phyloP scores from a whole-genome alignment of 768 basidiomycete genomes.

The Hydnum rufescens region DNA sequence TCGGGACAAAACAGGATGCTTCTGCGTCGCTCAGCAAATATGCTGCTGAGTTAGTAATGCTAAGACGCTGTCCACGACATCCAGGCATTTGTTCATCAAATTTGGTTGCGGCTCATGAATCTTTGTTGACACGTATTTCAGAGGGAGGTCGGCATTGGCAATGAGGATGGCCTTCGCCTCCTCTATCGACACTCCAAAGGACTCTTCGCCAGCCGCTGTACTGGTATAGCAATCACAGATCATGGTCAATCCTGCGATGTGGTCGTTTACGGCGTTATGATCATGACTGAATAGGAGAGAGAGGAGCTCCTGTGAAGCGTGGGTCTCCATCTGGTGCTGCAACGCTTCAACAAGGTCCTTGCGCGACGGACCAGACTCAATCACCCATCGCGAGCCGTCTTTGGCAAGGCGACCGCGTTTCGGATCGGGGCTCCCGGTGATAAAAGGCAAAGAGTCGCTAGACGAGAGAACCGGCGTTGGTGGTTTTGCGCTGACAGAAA shows the following conservation, averaged over 20 bases:
- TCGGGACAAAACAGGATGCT: conserved; percentile 72
- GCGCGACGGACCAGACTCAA: conserved; percentile 63
- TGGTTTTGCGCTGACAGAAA: conserved; percentile 23
- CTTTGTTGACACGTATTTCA: conserved; percentile 88
- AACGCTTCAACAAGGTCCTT: conserved; percentile 76
- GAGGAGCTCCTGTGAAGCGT: conserved; percentile 55
- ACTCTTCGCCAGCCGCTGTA: conserved; percentile 36
- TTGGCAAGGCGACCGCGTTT: conserved; percentile 51
- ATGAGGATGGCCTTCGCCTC: conserved; percentile 45
- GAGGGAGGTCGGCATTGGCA: conserved; percentile 73
- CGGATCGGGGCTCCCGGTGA: conserved; percentile 34
- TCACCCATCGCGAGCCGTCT: conserved; percentile 66
- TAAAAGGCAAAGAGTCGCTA: conserved; percentile 25
- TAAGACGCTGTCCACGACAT: conserved; percentile 62
- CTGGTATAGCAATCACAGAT: conserved; percentile 58
- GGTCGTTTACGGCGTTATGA: conserved; percentile 87
- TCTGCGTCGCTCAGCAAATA: conserved; percentile 75
- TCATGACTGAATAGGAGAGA: conserved; percentile 81
- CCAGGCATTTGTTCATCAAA: conserved; percentile 69
- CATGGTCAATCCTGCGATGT: conserved; percentile 51
- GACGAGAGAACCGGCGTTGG: conserved; percentile 19
- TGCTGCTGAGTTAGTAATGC: conserved; percentile 51
- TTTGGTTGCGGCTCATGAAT: conserved; percentile 83
- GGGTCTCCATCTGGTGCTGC: conserved; percentile 80
- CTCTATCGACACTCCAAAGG: conserved; percentile 25